Evolutionary conservation across 2,329 filamentous ascomycete species (phyloP).

Genomic region (Nemania sp.): DNA sequence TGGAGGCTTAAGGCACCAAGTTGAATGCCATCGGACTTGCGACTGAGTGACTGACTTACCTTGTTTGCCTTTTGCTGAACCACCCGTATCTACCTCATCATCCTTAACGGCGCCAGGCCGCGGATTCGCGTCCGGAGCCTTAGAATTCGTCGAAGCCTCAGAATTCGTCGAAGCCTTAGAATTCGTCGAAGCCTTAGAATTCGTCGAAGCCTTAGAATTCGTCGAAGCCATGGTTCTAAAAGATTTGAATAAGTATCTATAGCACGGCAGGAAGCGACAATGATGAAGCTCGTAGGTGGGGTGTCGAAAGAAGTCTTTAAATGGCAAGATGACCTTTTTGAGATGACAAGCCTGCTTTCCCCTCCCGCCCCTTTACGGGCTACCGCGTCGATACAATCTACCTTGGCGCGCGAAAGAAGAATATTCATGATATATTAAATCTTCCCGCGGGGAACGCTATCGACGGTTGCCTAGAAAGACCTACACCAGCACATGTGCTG

Average conservation of each 20-base stretch:
- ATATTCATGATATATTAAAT: no score
- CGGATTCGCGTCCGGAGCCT: neutral
- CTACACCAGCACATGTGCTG: neutral
- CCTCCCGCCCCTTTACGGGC: no score
- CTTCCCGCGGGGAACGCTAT: no score
- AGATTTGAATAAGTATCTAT: neutral
- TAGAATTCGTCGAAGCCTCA: neutral
- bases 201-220: neutral
- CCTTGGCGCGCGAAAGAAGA: no score
- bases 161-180: neutral
- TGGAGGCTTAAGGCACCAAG: neutral
- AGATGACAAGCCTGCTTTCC: no score
- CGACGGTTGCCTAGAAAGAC: neutral
- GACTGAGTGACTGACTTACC: neutral
- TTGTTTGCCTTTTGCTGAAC: neutral
- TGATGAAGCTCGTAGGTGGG: neutral
- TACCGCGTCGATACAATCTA: no score
- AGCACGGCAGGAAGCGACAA: neutral
- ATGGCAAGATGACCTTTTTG: no score
- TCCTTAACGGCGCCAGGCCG: neutral
- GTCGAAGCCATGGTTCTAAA: neutral
- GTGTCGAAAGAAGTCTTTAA: no score
- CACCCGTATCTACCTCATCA: neutral
- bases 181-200: neutral
- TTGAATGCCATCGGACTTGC: neutral